phyloP scores from a whole-genome alignment of 768 basidiomycete genomes.

The Dentipellis sp. region DNA sequence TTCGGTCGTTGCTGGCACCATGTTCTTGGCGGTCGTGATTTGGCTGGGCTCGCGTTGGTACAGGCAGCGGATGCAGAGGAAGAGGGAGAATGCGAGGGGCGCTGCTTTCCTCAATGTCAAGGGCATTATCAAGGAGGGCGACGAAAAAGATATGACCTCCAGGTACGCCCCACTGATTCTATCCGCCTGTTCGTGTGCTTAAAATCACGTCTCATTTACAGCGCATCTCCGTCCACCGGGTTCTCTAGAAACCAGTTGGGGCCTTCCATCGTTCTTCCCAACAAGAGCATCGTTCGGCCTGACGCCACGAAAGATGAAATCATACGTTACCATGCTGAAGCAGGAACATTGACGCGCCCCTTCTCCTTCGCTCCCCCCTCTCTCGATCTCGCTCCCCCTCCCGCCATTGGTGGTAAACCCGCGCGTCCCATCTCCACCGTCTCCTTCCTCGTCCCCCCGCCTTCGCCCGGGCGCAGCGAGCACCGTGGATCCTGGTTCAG shows the following conservation, averaged over 20 bases:
- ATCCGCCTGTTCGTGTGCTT: background rate
- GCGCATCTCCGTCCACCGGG: constrained; percentile 2
- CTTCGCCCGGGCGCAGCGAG: background rate
- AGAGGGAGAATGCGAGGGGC: constrained; percentile 27
- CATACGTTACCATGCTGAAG: constrained; percentile 33
- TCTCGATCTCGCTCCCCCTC: background rate
- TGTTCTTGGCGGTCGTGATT: constrained; percentile 27
- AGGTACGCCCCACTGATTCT: background rate
- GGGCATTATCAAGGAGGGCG: constrained; percentile 32
- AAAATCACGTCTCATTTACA: background rate
- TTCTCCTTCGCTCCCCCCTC: constrained; percentile 30
- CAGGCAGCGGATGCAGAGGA: constrained; percentile 30
- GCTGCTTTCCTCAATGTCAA: constrained; percentile 40
- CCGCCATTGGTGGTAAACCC: background rate
- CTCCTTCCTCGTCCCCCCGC: background rate
- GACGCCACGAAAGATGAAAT: constrained; percentile 31
- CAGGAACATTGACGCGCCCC: constrained; percentile 32
- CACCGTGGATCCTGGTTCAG: constrained; percentile 9
- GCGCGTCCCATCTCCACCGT: constrained; percentile 7
- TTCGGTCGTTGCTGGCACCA: constrained; percentile 35
- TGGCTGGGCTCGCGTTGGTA: constrained; percentile 36
- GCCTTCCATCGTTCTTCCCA: constrained; percentile 43
- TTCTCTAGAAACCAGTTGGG: constrained; percentile 38
- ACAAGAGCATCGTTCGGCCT: constrained; percentile 32
- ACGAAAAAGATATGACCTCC: constrained; percentile 3